Evolutionary conservation across 306 rosid genomes (phyloP).

Genomic region (Medicago ruthenica): DNA sequence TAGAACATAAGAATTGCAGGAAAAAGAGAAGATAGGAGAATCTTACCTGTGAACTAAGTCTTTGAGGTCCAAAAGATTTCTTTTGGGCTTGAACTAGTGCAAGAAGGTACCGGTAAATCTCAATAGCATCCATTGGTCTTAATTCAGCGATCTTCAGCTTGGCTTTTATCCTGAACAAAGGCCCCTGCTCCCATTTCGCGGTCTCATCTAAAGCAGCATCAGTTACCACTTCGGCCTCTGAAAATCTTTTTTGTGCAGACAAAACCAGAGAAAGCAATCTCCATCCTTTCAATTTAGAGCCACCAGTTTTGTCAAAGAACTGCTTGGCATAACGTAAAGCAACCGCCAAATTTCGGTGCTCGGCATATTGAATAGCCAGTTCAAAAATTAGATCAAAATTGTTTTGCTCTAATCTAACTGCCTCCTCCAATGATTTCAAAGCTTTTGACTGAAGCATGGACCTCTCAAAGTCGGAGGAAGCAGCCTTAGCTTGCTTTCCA

Average conservation of each 20-base stretch:
- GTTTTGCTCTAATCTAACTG: slow-evolving; percentile 40
- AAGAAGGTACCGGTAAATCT: slow-evolving; percentile 85
- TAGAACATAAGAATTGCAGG: neutral
- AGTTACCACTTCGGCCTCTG: slow-evolving; percentile 85
- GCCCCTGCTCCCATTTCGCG: slow-evolving; percentile 93
- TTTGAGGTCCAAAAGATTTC: slow-evolving; percentile 73
- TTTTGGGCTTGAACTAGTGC: slow-evolving; percentile 94
- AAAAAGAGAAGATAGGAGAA: slow-evolving; percentile 39
- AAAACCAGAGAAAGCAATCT: slow-evolving; percentile 87
- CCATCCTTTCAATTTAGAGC: slow-evolving; percentile 86
- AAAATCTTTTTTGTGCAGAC: slow-evolving; percentile 82
- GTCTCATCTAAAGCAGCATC: slow-evolving; percentile 97
- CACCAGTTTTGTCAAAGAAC: slow-evolving; percentile 87
- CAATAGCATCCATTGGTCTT: slow-evolving; percentile 85
- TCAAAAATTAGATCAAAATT: slow-evolving; percentile 78
- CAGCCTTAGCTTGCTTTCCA: slow-evolving; percentile 76
- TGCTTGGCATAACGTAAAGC: slow-evolving; percentile 80
- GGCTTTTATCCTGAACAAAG: slow-evolving; percentile 85
- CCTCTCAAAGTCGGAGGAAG: slow-evolving; percentile 52
- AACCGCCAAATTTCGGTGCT: slow-evolving; percentile 73
- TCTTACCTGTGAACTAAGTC: slow-evolving; percentile 60
- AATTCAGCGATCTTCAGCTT: slow-evolving; percentile 79
- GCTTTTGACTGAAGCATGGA: slow-evolving; percentile 46
- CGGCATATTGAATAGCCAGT: slow-evolving; percentile 77
- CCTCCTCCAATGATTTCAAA: slow-evolving; percentile 42